phyloP scores from a whole-genome alignment of 208 protist genomes.

The Trypanosoma avium region DNA sequence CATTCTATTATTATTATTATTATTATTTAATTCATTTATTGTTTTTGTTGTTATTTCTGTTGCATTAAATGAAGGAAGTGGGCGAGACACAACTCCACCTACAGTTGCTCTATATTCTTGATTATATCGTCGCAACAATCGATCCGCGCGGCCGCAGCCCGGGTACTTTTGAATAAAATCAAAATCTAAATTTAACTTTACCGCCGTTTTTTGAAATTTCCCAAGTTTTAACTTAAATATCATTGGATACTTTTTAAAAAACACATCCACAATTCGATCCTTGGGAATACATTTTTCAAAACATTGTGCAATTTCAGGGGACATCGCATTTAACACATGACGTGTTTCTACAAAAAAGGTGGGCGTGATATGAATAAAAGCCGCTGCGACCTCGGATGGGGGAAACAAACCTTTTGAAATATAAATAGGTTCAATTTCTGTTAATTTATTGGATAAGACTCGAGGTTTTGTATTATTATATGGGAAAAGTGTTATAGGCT shows the following conservation, averaged over 20 bases:
- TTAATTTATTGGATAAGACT: constrained; percentile 55
- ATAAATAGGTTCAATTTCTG: constrained; percentile 55
- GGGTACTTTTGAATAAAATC: constrained; percentile 81
- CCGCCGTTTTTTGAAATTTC: constrained; percentile 40
- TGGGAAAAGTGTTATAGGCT: constrained; percentile 42
- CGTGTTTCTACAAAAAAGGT: constrained; percentile 79
- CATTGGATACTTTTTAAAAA: constrained; percentile 80
- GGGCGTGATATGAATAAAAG: constrained; percentile 63
- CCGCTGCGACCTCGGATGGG: constrained; percentile 70
- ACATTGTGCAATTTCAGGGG: constrained; percentile 34
- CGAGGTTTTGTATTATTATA: constrained; percentile 14
- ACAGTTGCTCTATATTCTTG: constrained; percentile 42
- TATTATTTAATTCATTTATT: background rate
- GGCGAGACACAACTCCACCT: constrained; percentile 43
- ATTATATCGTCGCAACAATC: constrained; percentile 38
- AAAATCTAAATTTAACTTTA: constrained; percentile 76
- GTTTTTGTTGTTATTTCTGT: constrained; percentile 1
- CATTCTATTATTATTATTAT: background rate
- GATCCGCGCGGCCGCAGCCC: constrained; percentile 56
- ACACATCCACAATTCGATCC: constrained; percentile 11
- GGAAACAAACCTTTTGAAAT: constrained; percentile 68
- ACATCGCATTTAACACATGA: constrained; percentile 42
- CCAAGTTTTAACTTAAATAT: constrained; percentile 50
- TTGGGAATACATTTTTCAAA: constrained; percentile 34
- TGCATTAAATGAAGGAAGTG: constrained; percentile 1